phyloP scores from a whole-genome alignment of 768 basidiomycete genomes.

The Lentinus brumalis region DNA sequence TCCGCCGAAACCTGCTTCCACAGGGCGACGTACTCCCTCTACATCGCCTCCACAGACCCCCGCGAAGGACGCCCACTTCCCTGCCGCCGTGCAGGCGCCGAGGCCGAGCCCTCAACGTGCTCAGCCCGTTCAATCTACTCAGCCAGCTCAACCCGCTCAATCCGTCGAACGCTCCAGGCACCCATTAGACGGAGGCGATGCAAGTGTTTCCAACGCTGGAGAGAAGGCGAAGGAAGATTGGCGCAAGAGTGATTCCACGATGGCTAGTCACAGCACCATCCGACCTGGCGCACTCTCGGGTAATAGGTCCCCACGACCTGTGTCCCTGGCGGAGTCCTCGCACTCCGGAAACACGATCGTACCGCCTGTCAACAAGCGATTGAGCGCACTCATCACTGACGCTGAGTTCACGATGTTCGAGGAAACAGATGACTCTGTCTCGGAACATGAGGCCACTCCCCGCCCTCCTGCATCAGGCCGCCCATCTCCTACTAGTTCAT shows the following conservation, averaged over 20 bases:
- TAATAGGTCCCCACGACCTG: conserved; percentile 58
- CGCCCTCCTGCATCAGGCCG: conserved; percentile 21
- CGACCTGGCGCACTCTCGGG: conserved; percentile 49
- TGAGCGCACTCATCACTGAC: conserved; percentile 69
- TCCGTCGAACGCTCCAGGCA: conserved; percentile 43
- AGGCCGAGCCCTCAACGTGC: not conserved
- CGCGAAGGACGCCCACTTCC: conserved; percentile 31
- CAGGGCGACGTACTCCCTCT: conserved; percentile 1
- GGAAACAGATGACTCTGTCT: conserved; percentile 46
- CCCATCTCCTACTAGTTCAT: conserved; percentile 46
- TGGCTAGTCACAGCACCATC: conserved; percentile 68
- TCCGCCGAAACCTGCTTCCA: conserved; percentile 27
- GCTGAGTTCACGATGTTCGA: conserved; percentile 68
- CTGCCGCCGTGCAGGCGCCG: conserved; percentile 55
- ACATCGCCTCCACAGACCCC: conserved; percentile 10
- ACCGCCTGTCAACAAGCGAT: conserved; percentile 57
- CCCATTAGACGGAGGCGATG: not conserved
- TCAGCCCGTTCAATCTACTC: no score
- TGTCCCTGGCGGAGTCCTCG: conserved; percentile 77
- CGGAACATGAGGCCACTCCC: conserved; percentile 16
- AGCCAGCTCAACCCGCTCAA: conserved; percentile 51
- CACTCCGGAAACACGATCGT: conserved; percentile 76
- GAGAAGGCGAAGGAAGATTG: conserved; percentile 60
- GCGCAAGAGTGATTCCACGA: conserved; percentile 84
- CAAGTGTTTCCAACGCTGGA: not conserved